Conservation (phyloP, 768 basidiomycete genomes). For the Lentinula sp. region DNA sequence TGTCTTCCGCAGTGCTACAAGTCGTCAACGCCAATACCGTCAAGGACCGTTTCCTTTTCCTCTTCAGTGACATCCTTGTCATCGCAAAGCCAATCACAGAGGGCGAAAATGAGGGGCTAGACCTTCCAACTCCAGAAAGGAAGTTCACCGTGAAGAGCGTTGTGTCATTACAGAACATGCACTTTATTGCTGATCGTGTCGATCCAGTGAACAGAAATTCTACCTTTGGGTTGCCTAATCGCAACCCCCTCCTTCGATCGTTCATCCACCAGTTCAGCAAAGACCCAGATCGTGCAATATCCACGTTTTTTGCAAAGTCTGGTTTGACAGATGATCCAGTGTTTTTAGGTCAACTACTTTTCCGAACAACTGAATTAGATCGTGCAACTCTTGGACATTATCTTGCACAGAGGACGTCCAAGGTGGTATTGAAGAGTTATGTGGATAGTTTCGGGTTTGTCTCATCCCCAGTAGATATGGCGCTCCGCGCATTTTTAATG, state of each 20-base stretch:
- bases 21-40: constrained; percentile 91
- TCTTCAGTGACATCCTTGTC: constrained; percentile 94
- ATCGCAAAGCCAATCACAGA: constrained; percentile 80
- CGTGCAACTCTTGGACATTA: constrained; percentile 79
- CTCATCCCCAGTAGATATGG: constrained; percentile 80
- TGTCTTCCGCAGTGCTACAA: constrained; percentile 85
- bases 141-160: constrained; percentile 88
- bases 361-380: constrained; percentile 82
- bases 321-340: constrained; percentile 56
- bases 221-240: constrained; percentile 29
- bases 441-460: constrained; percentile 85
- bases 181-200: constrained; percentile 64
- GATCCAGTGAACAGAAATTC: constrained; percentile 44
- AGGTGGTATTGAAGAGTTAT: constrained; percentile 73
- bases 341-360: constrained; percentile 71
- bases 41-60: constrained; percentile 93
- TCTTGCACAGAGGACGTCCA: constrained; percentile 68
- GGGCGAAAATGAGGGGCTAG: constrained; percentile 58
- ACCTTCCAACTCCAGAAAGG: constrained; percentile 59
- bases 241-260: constrained; percentile 58
- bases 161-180: constrained; percentile 66
- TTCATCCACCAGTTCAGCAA: constrained; percentile 78
- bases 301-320: constrained; percentile 59
- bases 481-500: constrained; percentile 83
- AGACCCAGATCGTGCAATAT: constrained; percentile 77